Evolutionary conservation across 2,329 filamentous ascomycete species (phyloP).

Genomic region (Thermoascus crustaceus): DNA sequence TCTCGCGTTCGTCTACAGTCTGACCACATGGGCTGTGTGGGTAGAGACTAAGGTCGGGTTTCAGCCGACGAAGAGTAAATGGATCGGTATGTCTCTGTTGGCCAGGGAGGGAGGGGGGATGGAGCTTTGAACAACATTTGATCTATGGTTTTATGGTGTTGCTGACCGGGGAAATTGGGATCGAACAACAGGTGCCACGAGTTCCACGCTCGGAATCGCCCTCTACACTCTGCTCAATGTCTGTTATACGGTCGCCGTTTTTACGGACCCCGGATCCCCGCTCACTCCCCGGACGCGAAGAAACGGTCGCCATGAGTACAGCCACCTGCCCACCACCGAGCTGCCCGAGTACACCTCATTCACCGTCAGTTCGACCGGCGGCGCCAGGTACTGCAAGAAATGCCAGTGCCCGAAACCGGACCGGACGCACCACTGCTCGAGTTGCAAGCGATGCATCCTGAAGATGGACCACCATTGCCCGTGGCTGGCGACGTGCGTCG

Average conservation of each 20-base stretch:
- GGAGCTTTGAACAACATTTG: too few species aligned
- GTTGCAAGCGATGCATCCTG: slow-evolving; percentile 84
- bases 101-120: too few species aligned
- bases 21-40: slow-evolving; percentile 93
- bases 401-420: slow-evolving; percentile 92
- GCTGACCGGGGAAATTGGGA: not conserved
- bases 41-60: slow-evolving; percentile 69
- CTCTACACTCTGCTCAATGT: slow-evolving; percentile 76
- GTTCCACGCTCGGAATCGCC: slow-evolving; percentile 56
- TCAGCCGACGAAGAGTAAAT: slow-evolving; percentile 41
- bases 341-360: slow-evolving; percentile 60
- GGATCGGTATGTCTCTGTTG: slow-evolving; percentile 37
- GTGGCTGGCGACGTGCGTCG: slow-evolving; percentile 93
- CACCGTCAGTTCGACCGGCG: slow-evolving; percentile 87
- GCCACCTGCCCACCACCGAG: slow-evolving; percentile 68
- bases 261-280: slow-evolving; percentile 75
- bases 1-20: slow-evolving; percentile 76
- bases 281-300: slow-evolving; percentile 24
- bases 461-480: slow-evolving; percentile 99
- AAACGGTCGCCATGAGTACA: slow-evolving; percentile 49
- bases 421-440: slow-evolving; percentile 92
- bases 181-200: slow-evolving; percentile 26
- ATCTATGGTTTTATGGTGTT: too few species aligned
- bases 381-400: slow-evolving; percentile 90
- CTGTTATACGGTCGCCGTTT: slow-evolving; percentile 88